Percentiles rank a stretch among this genome's conserved stretches.
Conservation (phyloP, 73 alveolate species). For the Paraurostyla sp. region DNA sequence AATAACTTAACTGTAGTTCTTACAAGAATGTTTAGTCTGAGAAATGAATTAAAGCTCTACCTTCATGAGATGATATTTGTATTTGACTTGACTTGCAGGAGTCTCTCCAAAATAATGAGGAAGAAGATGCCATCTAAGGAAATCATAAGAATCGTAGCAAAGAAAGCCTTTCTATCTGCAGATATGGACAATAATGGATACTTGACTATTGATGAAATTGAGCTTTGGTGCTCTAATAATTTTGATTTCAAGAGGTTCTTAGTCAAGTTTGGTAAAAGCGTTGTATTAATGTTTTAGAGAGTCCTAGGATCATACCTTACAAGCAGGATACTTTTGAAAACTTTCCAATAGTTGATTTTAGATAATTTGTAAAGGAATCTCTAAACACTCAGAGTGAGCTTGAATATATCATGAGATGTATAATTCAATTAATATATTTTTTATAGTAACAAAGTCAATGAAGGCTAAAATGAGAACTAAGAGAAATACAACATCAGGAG, state of each 20-base stretch:
- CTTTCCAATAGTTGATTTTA: conserved; percentile 3
- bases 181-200: conserved; percentile 43
- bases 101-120: background rate
- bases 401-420: conserved; percentile 47
- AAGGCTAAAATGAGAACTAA: background rate
- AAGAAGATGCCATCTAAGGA: conserved; percentile 25
- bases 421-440: background rate
- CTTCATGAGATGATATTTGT: conserved; percentile 26
- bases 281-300: background rate
- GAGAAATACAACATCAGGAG: no score
- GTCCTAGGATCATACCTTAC: conserved; percentile 3
- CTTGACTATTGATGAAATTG: conserved; percentile 36
- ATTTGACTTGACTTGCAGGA: background rate
- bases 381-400: conserved; percentile 33
- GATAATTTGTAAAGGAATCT: conserved; percentile 35
- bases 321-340: background rate
- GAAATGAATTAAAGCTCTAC: conserved; percentile 22
- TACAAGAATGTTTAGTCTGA: conserved; percentile 12
- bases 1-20: background rate
- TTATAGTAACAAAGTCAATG: conserved; percentile 6
- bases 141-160: background rate
- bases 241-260: conserved; percentile 6
- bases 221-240: conserved; percentile 34
- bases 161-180: conserved; percentile 32
- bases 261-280: conserved; percentile 8